These are phyloP conservation scores for Parastagonospora avenae DNA, from an alignment of 2,329 filamentous ascomycete genomes.

Conservation along the genomic window DNA sequence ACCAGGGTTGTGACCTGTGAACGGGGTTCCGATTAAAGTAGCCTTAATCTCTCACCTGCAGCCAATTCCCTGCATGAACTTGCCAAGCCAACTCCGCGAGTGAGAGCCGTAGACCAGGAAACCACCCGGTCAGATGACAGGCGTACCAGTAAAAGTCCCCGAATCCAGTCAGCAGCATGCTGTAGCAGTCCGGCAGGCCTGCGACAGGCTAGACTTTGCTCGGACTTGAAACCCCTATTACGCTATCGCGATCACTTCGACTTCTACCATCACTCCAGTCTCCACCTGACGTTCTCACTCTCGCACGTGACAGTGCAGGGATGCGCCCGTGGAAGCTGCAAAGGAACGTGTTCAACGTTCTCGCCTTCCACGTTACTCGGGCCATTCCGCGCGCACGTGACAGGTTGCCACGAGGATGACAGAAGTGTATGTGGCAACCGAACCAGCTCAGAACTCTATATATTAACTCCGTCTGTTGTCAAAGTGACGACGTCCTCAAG, in stretches of 20 bases:
- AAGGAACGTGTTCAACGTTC: too few relatives aligned
- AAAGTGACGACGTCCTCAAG: too few relatives aligned
- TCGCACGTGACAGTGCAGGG: too few relatives aligned
- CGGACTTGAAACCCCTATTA: not conserved
- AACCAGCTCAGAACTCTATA: too few relatives aligned
- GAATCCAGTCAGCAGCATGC: not conserved
- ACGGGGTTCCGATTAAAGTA: constrained; percentile 13
- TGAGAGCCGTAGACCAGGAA: constrained; percentile 23
- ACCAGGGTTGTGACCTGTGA: constrained; percentile 9
- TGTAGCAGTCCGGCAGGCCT: not conserved
- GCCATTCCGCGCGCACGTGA: too few relatives aligned
- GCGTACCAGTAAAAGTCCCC: not conserved
- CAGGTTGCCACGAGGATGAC: too few relatives aligned
- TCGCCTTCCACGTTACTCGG: too few relatives aligned
- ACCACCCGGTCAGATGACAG: constrained; percentile 8
- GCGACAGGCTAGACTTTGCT: not conserved
- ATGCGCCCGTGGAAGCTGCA: too few relatives aligned
- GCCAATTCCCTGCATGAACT: constrained; percentile 18
- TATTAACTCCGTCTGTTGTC: too few relatives aligned
- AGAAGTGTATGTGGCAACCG: too few relatives aligned
- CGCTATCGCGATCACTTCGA: not conserved
- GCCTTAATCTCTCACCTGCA: constrained; percentile 14
- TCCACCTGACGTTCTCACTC: too few relatives aligned
- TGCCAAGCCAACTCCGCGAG: constrained; percentile 17
- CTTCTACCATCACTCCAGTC: too few relatives aligned